phyloP scores from a whole-genome alignment of 108 stramenopile species.

The Cylindrotheca fusiformis region DNA sequence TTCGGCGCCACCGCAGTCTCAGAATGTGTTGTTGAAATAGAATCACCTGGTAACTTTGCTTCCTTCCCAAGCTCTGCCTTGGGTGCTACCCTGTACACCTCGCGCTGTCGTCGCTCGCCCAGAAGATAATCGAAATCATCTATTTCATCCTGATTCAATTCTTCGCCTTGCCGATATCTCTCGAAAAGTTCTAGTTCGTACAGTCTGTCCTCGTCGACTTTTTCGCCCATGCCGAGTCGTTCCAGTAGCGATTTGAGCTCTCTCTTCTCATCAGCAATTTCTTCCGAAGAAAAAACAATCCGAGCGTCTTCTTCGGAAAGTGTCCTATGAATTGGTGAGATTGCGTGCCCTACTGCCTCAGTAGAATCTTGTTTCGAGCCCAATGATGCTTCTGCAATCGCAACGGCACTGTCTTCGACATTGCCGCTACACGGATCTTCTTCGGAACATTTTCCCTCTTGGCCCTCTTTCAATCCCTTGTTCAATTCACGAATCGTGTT shows the following conservation, averaged over 20 bases:
- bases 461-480: background rate
- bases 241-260: slow-evolving; percentile 19
- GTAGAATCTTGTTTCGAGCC: background rate
- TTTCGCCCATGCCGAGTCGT: slow-evolving; percentile 13
- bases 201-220: slow-evolving; percentile 17
- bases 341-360: background rate
- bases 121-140: slow-evolving; percentile 9
- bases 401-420: background rate
- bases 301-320: background rate
- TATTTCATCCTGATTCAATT: slow-evolving; percentile 18
- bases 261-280: slow-evolving; percentile 28
- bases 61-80: too few species aligned
- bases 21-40: too few species aligned
- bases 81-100: too few species aligned
- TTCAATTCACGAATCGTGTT: background rate
- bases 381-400: background rate
- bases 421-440: background rate
- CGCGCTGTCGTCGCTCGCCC: too few species aligned
- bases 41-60: too few species aligned
- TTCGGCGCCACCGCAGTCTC: too few species aligned
- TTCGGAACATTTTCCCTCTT: background rate
- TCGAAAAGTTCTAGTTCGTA: slow-evolving; percentile 26
- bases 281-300: slow-evolving; percentile 26
- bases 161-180: slow-evolving; percentile 20
- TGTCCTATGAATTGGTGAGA: background rate